Conservation (phyloP, 257 asterid species). For the Solanum okadae region DNA sequence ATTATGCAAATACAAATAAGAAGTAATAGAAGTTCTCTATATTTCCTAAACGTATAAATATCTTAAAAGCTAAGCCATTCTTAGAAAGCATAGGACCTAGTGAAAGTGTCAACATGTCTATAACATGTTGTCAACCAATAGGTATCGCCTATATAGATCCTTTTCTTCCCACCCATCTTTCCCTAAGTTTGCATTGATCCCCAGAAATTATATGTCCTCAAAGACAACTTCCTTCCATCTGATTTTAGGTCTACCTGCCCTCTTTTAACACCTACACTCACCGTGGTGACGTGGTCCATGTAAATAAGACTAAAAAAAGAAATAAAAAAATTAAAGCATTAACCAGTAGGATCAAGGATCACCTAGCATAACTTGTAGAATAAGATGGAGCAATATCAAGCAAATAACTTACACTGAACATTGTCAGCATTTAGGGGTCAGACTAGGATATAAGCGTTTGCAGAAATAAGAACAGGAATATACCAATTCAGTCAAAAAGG, state of each 20-base stretch:
- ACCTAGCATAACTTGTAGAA: neutral
- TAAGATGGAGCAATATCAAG: neutral
- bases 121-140: neutral
- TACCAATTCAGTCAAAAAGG: slow-evolving; percentile 93
- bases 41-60: neutral
- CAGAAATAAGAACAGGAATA: slow-evolving; percentile 6
- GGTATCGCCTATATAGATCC: neutral
- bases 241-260: neutral
- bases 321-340: neutral
- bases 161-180: neutral
- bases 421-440: neutral
- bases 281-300: neutral
- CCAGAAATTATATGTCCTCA: neutral
- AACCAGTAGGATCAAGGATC: neutral
- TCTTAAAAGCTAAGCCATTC: neutral
- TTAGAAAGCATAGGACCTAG: neutral
- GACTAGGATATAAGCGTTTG: neutral
- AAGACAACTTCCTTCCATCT: neutral
- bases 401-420: neutral
- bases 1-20: neutral
- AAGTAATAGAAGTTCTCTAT: neutral
- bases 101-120: neutral
- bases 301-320: neutral
- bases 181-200: neutral
- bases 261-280: neutral